These are phyloP conservation scores for Suillus sp. DNA, from an alignment of 768 basidiomycete genomes.

Conservation along the genomic window DNA sequence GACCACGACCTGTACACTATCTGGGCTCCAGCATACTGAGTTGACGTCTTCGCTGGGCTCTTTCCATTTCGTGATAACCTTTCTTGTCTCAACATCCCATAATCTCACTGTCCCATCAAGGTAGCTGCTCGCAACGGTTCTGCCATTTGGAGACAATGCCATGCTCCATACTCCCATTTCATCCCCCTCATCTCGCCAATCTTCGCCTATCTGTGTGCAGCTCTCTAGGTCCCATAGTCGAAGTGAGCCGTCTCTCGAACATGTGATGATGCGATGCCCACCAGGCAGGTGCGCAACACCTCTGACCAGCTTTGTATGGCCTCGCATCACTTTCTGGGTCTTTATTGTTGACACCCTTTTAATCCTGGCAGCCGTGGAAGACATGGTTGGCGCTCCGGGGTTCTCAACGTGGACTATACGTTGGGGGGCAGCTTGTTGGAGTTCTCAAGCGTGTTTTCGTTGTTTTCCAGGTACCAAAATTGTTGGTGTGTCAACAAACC, in stretches of 20 bases:
- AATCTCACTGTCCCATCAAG: slow-evolving; percentile 5
- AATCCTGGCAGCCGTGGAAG: background rate
- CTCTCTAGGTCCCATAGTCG: slow-evolving; percentile 16
- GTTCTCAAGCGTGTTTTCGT: background rate
- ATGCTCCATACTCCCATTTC: background rate
- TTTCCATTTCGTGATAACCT: background rate
- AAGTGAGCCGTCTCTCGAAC: slow-evolving; percentile 16
- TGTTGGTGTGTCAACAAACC: background rate
- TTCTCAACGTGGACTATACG: background rate
- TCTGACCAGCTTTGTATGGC: background rate
- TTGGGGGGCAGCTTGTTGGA: background rate
- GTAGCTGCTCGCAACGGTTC: background rate
- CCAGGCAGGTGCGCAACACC: background rate
- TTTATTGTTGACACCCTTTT: background rate
- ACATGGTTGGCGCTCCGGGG: background rate
- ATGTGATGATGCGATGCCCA: slow-evolving; percentile 12
- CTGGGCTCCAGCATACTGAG: slow-evolving; percentile 6
- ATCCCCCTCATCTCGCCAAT: slow-evolving; percentile 12
- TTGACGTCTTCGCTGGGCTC: background rate
- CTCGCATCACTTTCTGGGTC: background rate
- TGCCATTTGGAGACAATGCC: background rate
- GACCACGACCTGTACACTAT: slow-evolving; percentile 17
- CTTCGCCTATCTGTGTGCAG: slow-evolving; percentile 30
- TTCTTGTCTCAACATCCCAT: slow-evolving; percentile 3
- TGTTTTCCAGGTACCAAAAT: background rate